Conservation (phyloP, 805 yeast genomes). For the Metschnikowia noctiluminum region DNA sequence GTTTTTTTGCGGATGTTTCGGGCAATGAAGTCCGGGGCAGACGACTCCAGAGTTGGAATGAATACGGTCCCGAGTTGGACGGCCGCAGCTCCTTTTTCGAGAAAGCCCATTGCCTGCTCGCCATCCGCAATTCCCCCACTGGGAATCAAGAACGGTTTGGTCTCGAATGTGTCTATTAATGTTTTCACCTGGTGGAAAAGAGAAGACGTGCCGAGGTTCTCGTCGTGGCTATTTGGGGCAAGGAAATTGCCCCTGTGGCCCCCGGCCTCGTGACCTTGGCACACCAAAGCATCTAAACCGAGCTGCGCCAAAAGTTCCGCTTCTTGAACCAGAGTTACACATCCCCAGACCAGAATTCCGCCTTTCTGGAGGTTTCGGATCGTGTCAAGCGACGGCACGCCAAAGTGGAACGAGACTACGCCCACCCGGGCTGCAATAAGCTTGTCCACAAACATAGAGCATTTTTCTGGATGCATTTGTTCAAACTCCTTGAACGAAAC, state of each 20-base stretch:
- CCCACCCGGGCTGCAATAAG: slow-evolving; percentile 31
- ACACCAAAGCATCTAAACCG: slow-evolving; percentile 47
- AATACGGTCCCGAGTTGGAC: slow-evolving; percentile 58
- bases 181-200: slow-evolving; percentile 23
- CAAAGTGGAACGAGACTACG: slow-evolving; percentile 54
- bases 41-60: slow-evolving; percentile 34
- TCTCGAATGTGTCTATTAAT: background rate
- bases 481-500: slow-evolving; percentile 32
- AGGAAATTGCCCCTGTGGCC: slow-evolving; percentile 58
- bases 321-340: slow-evolving; percentile 47
- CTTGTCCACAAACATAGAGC: slow-evolving; percentile 18
- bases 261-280: slow-evolving; percentile 64
- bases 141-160: slow-evolving; percentile 38
- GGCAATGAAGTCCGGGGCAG: slow-evolving; percentile 19
- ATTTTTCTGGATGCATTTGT: slow-evolving; percentile 13
- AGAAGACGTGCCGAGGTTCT: slow-evolving; percentile 33
- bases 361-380: slow-evolving; percentile 30
- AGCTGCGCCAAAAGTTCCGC: slow-evolving; percentile 27
- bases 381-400: slow-evolving; percentile 35
- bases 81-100: slow-evolving; percentile 45
- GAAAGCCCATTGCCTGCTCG: slow-evolving; percentile 24
- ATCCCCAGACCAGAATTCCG: slow-evolving; percentile 43
- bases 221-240: slow-evolving; percentile 24
- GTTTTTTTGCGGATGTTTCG: slow-evolving; percentile 5
- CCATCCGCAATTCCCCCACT: slow-evolving; percentile 52